Evolutionary conservation across 495 filamentous ascomycete species (phyloP).

Genomic region (Hypoxylon cercidicola): DNA sequence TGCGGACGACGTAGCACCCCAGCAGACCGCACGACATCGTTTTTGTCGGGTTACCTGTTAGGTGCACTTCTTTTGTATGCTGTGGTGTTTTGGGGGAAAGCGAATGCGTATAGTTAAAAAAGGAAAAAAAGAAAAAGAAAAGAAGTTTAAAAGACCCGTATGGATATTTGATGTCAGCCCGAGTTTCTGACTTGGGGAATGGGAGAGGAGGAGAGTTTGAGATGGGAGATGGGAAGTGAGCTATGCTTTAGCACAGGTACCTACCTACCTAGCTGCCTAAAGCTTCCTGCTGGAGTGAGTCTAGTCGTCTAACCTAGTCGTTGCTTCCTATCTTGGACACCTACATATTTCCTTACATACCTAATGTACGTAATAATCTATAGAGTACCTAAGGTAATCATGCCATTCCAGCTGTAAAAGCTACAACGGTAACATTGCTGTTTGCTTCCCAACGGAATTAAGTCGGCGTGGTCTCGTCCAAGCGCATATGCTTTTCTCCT

Average conservation of each 20-base stretch:
- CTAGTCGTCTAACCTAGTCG: too few relatives aligned
- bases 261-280: too few relatives aligned
- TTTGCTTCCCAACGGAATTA: neutral
- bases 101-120: neutral
- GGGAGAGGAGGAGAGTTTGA: neutral
- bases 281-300: too few relatives aligned
- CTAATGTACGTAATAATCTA: too few relatives aligned
- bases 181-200: neutral
- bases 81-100: neutral
- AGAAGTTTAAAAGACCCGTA: neutral
- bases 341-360: too few relatives aligned
- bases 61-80: too few relatives aligned
- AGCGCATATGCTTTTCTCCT: neutral
- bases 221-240: too few relatives aligned
- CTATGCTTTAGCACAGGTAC: too few relatives aligned
- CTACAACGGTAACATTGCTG: too few relatives aligned
- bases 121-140: neutral
- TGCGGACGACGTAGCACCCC: constrained; percentile 22
- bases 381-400: too few relatives aligned
- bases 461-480: neutral
- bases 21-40: constrained; percentile 36
- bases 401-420: too few relatives aligned
- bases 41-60: constrained; percentile 7
- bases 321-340: too few relatives aligned
- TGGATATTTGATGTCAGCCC: neutral